Conservation (phyloP, 495 filamentous ascomycete species). For the Tuber aestivum region DNA sequence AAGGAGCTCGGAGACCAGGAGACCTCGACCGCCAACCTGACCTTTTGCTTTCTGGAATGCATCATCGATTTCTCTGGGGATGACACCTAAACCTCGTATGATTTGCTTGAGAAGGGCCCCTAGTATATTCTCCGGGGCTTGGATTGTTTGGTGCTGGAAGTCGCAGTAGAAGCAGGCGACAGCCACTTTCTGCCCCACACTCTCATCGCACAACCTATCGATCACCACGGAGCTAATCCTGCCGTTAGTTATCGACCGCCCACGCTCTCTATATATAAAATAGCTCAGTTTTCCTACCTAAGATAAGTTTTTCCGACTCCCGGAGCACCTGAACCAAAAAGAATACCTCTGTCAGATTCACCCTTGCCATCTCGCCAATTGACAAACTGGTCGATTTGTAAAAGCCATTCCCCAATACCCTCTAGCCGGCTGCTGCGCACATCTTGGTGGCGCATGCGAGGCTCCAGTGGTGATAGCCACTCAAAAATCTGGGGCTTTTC, state of each 20-base stretch:
- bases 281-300: neutral
- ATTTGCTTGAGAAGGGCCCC: neutral
- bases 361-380: neutral
- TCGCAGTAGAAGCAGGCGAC: neutral
- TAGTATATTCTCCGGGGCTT: neutral
- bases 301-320: neutral
- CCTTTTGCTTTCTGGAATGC: neutral
- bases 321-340: neutral
- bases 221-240: neutral
- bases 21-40: neutral
- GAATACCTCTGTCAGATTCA: neutral
- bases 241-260: neutral
- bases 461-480: neutral
- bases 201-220: neutral
- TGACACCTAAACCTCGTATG: neutral
- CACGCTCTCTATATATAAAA: neutral
- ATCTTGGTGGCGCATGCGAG: neutral
- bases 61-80: neutral
- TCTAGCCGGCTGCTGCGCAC: neutral
- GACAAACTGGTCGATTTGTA: neutral
- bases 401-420: neutral
- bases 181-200: neutral
- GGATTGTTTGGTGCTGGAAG: neutral
- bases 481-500: neutral
- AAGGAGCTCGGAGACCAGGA: neutral